These are phyloP conservation scores for Meripilus lineatus DNA, from an alignment of 1,284 basidiomycete genomes.

Conservation along the genomic window DNA sequence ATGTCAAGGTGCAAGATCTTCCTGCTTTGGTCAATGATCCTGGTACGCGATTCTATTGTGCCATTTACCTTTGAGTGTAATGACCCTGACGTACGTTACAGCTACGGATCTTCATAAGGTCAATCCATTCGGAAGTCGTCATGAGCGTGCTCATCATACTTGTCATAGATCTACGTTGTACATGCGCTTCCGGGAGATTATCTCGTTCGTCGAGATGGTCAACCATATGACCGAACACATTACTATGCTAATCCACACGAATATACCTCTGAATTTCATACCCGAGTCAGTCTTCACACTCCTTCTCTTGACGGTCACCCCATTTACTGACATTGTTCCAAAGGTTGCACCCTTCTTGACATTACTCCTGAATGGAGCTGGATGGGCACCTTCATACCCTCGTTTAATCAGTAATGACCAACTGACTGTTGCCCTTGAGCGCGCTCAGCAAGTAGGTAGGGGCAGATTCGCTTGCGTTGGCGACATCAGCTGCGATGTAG, in stretches of 20 bases:
- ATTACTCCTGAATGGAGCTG: constrained; percentile 80
- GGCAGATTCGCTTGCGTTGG: constrained; percentile 68
- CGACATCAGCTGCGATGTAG: constrained; percentile 84
- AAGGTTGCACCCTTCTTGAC: constrained; percentile 83
- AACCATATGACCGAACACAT: constrained; percentile 54
- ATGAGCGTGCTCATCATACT: constrained; percentile 7
- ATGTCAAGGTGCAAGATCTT: constrained; percentile 55
- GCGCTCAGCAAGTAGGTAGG: constrained; percentile 44
- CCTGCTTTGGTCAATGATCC: constrained; percentile 45
- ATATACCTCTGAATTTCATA: constrained; percentile 67
- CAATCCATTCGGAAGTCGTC: constrained; percentile 1
- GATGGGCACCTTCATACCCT: constrained; percentile 77
- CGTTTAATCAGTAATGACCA: constrained; percentile 72
- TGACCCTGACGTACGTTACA: constrained; percentile 19
- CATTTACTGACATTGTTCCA: neutral
- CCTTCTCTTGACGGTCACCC: constrained; percentile 1
- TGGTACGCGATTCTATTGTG: constrained; percentile 32
- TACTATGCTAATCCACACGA: constrained; percentile 69
- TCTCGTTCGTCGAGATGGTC: constrained; percentile 51
- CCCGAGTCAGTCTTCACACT: constrained; percentile 44
- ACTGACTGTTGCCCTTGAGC: constrained; percentile 47
- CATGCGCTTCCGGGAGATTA: constrained; percentile 72
- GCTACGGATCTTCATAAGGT: constrained; percentile 54
- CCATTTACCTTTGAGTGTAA: constrained; percentile 5
- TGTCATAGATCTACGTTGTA: constrained; percentile 67